Evolutionary conservation across 2,329 filamentous ascomycete genomes (phyloP), one percentile per base, ranked within the genome.

Genomic region (Ascochyta lentis): DNA sequence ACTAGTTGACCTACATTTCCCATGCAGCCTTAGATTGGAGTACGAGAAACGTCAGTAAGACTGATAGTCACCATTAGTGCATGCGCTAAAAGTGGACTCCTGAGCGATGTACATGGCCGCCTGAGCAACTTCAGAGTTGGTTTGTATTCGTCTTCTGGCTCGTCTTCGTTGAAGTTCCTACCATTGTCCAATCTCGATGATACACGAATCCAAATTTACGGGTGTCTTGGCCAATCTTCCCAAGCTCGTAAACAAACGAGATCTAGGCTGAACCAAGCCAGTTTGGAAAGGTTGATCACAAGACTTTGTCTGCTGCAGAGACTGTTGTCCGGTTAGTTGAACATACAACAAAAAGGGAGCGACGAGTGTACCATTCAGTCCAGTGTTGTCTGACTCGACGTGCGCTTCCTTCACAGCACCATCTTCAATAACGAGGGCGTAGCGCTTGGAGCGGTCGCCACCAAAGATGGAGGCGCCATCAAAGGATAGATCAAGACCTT

Each of bases 371-470:
- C 91, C 89, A 63, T 89, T 82, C 44, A 92, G 84, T 31, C 92
- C 91, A 35, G 90, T 95, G 79, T 90, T 93, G 76, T 97, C 93
- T 10, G 92, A 89, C 83, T 97, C 94, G 48, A 96, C 86, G 68
- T 92, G 86, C 19, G 89, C 84, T 69, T 88, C 85, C 78, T 89
- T 89, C 67, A 97, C 90, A 78, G 91, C 92, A 64, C 94, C 93
- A 67, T 96, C 80, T 79, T 96, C 88, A 48, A 96, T 81, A 47
- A 93, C 84, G 50, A 96, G 81, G 19, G 90, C 92, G 71, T 96
- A 97, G 46, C 94, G 86, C 86, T 96, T 96, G 78, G 90, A 89
- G 62, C 94, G 87, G 66, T 85, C 80, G 66, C 89, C 88, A 39
- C 94, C 94, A 68, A 98, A 95, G 74, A 96, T 86, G 50, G 89